Evolutionary conservation across 2,329 filamentous ascomycete genomes (phyloP).

Genomic region (Exophiala xenobiotica): DNA sequence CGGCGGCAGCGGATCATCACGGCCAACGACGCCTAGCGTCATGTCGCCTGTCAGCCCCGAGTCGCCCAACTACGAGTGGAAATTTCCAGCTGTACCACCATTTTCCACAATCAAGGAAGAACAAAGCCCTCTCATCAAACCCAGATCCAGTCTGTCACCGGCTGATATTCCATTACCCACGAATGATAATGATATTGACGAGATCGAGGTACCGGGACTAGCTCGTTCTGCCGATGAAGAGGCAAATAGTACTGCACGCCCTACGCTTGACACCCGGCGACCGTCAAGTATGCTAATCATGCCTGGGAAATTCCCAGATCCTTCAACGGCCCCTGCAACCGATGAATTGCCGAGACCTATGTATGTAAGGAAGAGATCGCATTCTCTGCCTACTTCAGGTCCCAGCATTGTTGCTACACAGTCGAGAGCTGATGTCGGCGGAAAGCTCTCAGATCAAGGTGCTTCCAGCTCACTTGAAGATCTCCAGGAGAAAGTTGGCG

Average conservation of each 20-base stretch:
- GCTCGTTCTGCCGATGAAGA: slow-evolving; percentile 42
- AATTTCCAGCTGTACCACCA: slow-evolving; percentile 33
- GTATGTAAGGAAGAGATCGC: slow-evolving; percentile 18
- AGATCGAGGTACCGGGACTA: slow-evolving; percentile 77
- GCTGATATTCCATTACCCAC: slow-evolving; percentile 68
- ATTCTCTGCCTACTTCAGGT: slow-evolving; percentile 19
- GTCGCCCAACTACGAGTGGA: slow-evolving; percentile 42
- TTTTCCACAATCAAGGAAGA: slow-evolving; percentile 32
- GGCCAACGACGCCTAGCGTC: slow-evolving; percentile 40
- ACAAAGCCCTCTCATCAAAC: slow-evolving; percentile 15
- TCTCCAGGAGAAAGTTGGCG: not conserved
- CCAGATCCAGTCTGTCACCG: slow-evolving; percentile 42
- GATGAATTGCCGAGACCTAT: slow-evolving; percentile 9
- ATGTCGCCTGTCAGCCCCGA: slow-evolving; percentile 23
- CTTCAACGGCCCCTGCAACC: not conserved
- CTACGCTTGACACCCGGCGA: slow-evolving; percentile 10
- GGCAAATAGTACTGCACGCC: slow-evolving; percentile 2
- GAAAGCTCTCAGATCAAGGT: not conserved
- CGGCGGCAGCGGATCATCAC: slow-evolving; percentile 60
- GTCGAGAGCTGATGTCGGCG: not conserved
- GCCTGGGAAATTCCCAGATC: slow-evolving; percentile 24
- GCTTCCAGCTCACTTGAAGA: not conserved
- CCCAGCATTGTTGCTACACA: slow-evolving; percentile 1
- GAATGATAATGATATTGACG: slow-evolving; percentile 66
- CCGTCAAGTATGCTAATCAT: slow-evolving; percentile 27